Evolutionary conservation across 2,329 filamentous ascomycete genomes (phyloP), one percentile per base, ranked within the genome.

Genomic region (Nectriaceae sp.): DNA sequence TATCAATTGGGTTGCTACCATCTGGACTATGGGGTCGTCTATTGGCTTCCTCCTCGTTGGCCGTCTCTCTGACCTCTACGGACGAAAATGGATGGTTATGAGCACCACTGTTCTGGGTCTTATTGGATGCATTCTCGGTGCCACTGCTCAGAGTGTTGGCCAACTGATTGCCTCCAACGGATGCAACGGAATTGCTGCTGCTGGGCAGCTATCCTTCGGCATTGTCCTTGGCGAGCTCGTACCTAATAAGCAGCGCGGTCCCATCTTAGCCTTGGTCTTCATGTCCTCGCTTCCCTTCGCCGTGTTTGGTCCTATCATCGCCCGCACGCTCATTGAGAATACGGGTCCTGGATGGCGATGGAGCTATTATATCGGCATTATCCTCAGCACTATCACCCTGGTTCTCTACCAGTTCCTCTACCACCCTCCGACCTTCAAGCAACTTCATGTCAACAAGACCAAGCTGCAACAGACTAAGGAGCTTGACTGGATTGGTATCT

Each of bases 311-410:
- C 74, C 74, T 16, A 62, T 77, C 37, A 74, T 79, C 45, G 75
- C 75, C 3, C 65, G 71, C n/a, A 61, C 65, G 3, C 67, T 78
- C 31, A 71, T 75, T 46, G 47, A 66, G 20, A 66, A 74, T 41
- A 77, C 75, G 1, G 59, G 54, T 4, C 57, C 67, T 3, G 62
- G 65, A 16, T 80, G 77, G 76, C 67, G 77, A 35, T 78, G 75
- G 74, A 70, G 64, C 46, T 81, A 75, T 59, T 78, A 75, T 54
- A 55, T 80, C 4, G 72, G 71, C 47, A 73, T 75, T 54, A 74
- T 77, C 44, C 64, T 74, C 46, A 69, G 65, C 29, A 66, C 64
- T n/a, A 48, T 75, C 19, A 64, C 70, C 11, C 55, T 74, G 2
- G 56, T 67, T 2, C 65, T 76, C 5, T 77, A 71, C 47, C 62